Conservation (phyloP, 2,329 filamentous ascomycete species). For the Exophiala mesophila region DNA sequence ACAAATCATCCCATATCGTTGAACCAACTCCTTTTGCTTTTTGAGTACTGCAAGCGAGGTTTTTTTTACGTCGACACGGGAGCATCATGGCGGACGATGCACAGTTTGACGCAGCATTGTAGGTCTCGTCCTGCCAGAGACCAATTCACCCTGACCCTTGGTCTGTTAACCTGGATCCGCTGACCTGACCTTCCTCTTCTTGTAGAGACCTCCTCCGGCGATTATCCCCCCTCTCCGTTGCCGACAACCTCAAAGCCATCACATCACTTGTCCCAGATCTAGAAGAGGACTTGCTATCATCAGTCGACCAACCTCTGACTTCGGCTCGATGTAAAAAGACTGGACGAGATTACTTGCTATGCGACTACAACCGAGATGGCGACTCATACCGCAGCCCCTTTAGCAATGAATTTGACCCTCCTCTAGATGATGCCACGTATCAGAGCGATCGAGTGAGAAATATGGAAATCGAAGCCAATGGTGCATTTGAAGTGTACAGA, state of each 20-base stretch:
- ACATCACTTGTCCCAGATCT: slow-evolving; percentile 84
- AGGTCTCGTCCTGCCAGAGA: slow-evolving; percentile 27
- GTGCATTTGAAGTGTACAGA: slow-evolving; percentile 93
- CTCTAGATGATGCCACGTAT: slow-evolving; percentile 78
- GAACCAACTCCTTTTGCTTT: too few relatives aligned
- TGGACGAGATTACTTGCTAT: slow-evolving; percentile 92
- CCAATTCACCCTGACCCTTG: not conserved
- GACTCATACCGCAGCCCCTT: slow-evolving; percentile 98
- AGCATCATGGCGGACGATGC: slow-evolving; percentile 31
- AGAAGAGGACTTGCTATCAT: slow-evolving; percentile 94
- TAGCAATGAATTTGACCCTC: slow-evolving; percentile 97
- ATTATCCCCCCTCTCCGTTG: slow-evolving; percentile 88
- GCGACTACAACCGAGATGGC: slow-evolving; percentile 99
- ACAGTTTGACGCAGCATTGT: slow-evolving; percentile 50
- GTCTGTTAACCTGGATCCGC: not conserved
- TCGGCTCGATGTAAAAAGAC: slow-evolving; percentile 81
- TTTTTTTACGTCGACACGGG: not conserved
- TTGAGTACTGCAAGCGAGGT: not conserved
- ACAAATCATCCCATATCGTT: too few relatives aligned
- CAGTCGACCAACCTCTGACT: slow-evolving; percentile 90
- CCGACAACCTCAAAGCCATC: slow-evolving; percentile 80
- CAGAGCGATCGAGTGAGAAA: slow-evolving; percentile 86
- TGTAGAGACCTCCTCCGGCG: slow-evolving; percentile 92
- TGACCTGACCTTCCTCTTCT: slow-evolving; percentile 18
- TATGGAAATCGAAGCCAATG: slow-evolving; percentile 91